phyloP scores from a whole-genome alignment of 2,329 filamentous ascomycete species.

The Aspergillus latus region DNA sequence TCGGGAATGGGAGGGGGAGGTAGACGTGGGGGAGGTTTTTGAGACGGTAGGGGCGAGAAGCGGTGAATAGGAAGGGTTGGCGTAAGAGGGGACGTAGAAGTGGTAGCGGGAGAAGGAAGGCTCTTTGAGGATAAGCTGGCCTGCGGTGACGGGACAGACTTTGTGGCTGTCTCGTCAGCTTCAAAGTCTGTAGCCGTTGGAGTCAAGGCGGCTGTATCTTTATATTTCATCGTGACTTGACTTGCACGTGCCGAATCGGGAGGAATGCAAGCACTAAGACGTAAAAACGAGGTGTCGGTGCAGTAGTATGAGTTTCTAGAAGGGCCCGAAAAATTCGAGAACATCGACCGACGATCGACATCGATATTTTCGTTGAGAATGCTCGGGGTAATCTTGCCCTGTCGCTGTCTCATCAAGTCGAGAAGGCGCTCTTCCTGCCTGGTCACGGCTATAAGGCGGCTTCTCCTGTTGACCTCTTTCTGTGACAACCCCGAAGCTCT shows the following conservation, averaged over 20 bases:
- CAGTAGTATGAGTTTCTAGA: constrained; percentile 37
- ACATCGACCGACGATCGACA: constrained; percentile 30
- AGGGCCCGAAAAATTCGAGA: constrained; percentile 32
- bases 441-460: constrained; percentile 54
- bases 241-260: constrained; percentile 25
- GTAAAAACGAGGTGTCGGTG: constrained; percentile 42
- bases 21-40: constrained; percentile 33
- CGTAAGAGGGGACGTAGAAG: constrained; percentile 37
- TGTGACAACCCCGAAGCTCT: constrained; percentile 20
- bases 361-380: constrained; percentile 34
- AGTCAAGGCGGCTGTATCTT: constrained; percentile 28
- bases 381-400: constrained; percentile 48
- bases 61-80: constrained; percentile 42
- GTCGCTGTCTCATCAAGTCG: constrained; percentile 51
- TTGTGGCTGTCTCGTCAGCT: constrained; percentile 34
- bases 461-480: constrained; percentile 40
- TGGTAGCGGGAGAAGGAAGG: constrained; percentile 38
- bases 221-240: constrained; percentile 29
- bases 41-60: constrained; percentile 37
- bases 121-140: constrained; percentile 41
- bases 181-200: constrained; percentile 34
- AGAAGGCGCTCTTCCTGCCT: constrained; percentile 54
- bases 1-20: constrained; percentile 36
- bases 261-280: constrained; percentile 37
- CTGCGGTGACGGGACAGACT: constrained; percentile 31